phyloP scores from a whole-genome alignment of 225 moss, liverwort and hornwort species.

The Polytrichum formosum region DNA sequence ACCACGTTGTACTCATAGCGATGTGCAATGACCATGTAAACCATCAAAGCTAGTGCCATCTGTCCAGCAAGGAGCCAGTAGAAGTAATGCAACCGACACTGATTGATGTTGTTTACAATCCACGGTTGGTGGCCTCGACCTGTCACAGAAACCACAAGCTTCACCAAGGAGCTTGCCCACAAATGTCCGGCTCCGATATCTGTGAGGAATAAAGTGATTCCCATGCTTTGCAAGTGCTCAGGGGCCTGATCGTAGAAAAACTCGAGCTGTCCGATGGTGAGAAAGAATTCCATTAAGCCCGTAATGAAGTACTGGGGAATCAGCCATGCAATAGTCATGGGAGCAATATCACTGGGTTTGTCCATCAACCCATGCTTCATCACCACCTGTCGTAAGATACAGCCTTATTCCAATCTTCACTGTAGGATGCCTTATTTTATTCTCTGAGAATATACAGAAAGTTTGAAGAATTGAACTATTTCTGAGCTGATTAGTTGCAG shows the following conservation, averaged over 20 bases:
- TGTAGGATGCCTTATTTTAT: no score
- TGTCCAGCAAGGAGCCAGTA: constrained; percentile 10
- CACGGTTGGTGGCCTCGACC: not conserved
- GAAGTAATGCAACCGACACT: constrained; percentile 9
- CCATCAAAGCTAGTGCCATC: not conserved
- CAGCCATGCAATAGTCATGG: constrained; percentile 19
- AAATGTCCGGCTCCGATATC: constrained; percentile 6
- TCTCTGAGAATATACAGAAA: no score
- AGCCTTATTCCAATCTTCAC: no score
- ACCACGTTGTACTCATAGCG: not conserved
- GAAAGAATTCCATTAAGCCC: constrained; percentile 13
- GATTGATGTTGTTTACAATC: constrained; percentile 10
- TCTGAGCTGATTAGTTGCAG: no score
- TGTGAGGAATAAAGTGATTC: constrained; percentile 7
- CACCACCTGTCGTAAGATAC: not conserved
- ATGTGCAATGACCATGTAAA: not conserved
- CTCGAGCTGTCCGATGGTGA: constrained; percentile 14
- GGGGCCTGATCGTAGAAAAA: constrained; percentile 21
- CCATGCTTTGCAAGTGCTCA: constrained; percentile 9
- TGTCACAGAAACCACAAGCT: constrained; percentile 6
- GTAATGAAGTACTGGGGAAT: constrained; percentile 14
- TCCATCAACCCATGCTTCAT: constrained; percentile 4
- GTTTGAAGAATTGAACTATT: no score
- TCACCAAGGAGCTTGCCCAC: constrained; percentile 7
- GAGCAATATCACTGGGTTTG: constrained; percentile 8